Evolutionary conservation across 306 rosid genomes (phyloP).

Genomic region (Psophocarpus tetragonolobus): DNA sequence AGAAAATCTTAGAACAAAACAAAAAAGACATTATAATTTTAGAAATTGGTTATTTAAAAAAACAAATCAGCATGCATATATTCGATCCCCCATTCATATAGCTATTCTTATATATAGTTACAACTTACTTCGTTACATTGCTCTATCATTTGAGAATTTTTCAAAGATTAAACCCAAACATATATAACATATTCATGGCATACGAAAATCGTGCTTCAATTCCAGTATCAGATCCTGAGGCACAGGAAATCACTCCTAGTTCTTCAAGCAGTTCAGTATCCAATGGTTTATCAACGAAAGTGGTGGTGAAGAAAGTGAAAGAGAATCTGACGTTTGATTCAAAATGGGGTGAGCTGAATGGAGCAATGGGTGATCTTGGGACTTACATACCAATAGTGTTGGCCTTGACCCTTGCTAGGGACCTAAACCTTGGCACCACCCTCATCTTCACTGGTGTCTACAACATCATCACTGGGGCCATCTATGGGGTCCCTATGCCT

Average conservation of each 20-base stretch:
- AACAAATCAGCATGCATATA: too few species aligned
- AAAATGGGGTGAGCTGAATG: slow-evolving; percentile 35
- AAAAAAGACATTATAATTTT: too few species aligned
- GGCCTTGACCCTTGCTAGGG: slow-evolving; percentile 34
- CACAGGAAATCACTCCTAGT: slow-evolving; percentile 7
- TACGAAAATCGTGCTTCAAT: slow-evolving; percentile 31
- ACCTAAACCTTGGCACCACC: slow-evolving; percentile 31
- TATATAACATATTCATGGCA: too few species aligned
- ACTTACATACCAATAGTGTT: slow-evolving; percentile 28
- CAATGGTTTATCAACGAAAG: background rate
- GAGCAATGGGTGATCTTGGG: slow-evolving; percentile 44
- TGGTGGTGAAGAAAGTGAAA: slow-evolving; percentile 2
- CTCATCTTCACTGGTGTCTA: slow-evolving; percentile 26
- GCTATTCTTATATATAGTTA: too few species aligned
- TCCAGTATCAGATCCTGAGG: slow-evolving; percentile 26
- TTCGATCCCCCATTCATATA: too few species aligned
- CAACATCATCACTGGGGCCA: slow-evolving; percentile 33
- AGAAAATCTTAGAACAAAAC: too few species aligned
- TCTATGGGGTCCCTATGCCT: slow-evolving; percentile 38
- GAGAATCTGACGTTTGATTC: slow-evolving; percentile 26
- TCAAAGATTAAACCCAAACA: too few species aligned
- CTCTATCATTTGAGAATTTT: too few species aligned
- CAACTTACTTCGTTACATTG: too few species aligned
- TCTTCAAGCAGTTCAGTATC: background rate
- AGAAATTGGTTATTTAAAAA: too few species aligned